Evolutionary conservation across 1,284 basidiomycete species (phyloP).

Genomic region (Rhodofomes roseus): DNA sequence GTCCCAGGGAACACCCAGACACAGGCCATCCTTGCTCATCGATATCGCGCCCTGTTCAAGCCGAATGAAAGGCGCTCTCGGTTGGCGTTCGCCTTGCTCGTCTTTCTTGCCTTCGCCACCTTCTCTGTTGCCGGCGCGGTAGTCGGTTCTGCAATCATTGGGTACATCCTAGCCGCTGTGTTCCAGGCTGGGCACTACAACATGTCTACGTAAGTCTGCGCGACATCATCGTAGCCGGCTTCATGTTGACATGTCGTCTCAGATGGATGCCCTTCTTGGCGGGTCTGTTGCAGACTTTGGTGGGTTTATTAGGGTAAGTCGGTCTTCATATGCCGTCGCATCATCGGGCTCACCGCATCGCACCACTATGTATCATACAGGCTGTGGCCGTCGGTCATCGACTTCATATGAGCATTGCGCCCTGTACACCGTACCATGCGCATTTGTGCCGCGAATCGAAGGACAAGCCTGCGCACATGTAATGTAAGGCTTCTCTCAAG

Average conservation of each 20-base stretch:
- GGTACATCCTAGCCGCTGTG: slow-evolving; percentile 66
- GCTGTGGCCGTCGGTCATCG: slow-evolving; percentile 54
- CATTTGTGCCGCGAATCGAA: too few species aligned
- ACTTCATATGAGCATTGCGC: slow-evolving; percentile 39
- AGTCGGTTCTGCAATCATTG: slow-evolving; percentile 67
- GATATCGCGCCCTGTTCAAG: slow-evolving; percentile 19
- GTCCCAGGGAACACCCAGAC: neutral
- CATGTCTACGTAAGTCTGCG: slow-evolving; percentile 71
- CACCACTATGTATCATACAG: slow-evolving; percentile 29
- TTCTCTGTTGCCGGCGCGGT: slow-evolving; percentile 62
- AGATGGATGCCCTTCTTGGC: slow-evolving; percentile 84
- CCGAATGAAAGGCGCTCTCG: slow-evolving; percentile 55
- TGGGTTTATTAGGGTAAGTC: slow-evolving; percentile 62
- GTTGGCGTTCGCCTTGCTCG: slow-evolving; percentile 59
- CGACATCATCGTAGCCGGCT: neutral
- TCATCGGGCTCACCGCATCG: neutral
- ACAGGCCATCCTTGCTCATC: slow-evolving; percentile 3
- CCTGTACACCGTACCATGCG: neutral
- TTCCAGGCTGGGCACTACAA: slow-evolving; percentile 67
- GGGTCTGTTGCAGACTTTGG: slow-evolving; percentile 64
- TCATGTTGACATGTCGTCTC: slow-evolving; percentile 5
- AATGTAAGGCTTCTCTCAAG: too few species aligned
- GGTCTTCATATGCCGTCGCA: neutral
- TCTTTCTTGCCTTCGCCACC: slow-evolving; percentile 56
- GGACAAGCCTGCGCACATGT: too few species aligned